phyloP scores from a whole-genome alignment of 1,284 basidiomycete genomes.

The Amylostereum chailletii region DNA sequence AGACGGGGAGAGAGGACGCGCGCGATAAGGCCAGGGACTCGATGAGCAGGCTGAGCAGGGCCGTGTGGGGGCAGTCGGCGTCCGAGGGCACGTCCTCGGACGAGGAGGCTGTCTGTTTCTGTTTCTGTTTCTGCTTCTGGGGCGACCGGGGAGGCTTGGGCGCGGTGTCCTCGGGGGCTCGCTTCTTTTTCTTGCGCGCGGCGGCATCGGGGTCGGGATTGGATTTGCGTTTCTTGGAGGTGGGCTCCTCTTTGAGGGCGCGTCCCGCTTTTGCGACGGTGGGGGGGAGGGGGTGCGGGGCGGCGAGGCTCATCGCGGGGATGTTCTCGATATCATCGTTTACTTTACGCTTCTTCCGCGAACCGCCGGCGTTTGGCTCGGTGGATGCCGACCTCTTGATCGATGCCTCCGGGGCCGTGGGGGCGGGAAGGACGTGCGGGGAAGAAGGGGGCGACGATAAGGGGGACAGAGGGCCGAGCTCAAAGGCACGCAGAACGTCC shows the following conservation, averaged over 20 bases:
- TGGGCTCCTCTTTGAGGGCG: background rate
- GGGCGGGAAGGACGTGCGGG: too few relatives aligned
- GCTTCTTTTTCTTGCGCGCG: background rate
- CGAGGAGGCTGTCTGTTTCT: background rate
- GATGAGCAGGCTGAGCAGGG: constrained; percentile 56
- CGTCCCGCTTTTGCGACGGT: background rate
- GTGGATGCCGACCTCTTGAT: background rate
- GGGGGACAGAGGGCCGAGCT: too few relatives aligned
- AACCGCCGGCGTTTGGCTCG: background rate
- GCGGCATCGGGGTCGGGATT: background rate
- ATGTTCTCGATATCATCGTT: background rate
- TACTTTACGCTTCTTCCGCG: background rate
- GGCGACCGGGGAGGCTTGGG: background rate
- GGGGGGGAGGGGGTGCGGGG: background rate
- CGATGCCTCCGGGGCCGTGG: background rate
- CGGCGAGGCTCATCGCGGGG: too few relatives aligned
- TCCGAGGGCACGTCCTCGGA: background rate
- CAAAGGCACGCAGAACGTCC: too few relatives aligned
- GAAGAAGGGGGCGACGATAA: background rate
- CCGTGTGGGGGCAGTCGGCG: constrained; percentile 13
- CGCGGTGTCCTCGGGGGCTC: too few relatives aligned
- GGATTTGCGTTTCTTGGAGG: background rate
- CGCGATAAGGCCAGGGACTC: constrained; percentile 67
- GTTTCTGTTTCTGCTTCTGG: background rate
- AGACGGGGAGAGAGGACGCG: constrained; percentile 54